These are phyloP conservation scores for Debaryomycetaceae sp. DNA, from an alignment of 1,139 yeast species.

Conservation along the genomic window DNA sequence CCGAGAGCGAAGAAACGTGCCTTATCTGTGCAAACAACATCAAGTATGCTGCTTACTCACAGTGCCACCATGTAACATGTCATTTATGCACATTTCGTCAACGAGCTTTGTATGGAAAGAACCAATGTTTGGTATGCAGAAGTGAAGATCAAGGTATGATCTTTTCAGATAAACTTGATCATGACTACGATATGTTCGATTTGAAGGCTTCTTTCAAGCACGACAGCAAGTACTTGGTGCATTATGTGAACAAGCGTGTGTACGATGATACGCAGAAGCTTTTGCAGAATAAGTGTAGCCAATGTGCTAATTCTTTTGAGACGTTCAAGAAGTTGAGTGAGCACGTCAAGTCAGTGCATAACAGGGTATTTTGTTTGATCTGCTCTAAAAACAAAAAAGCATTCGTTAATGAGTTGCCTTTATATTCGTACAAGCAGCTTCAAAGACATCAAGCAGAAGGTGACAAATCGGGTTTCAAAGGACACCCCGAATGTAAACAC, in stretches of 20 bases:
- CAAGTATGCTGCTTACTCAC: conserved; percentile 61
- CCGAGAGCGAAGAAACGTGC: conserved; percentile 47
- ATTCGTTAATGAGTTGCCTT: conserved; percentile 66
- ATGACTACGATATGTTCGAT: conserved; percentile 36
- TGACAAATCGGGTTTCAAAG: conserved; percentile 67
- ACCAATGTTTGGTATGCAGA: conserved; percentile 78
- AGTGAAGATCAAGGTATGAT: conserved; percentile 60
- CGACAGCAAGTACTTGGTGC: conserved; percentile 46
- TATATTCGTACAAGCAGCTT: conserved; percentile 61
- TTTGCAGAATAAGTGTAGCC: conserved; percentile 57
- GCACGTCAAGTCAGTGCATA: conserved; percentile 65
- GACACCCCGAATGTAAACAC: conserved; percentile 88
- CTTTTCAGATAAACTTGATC: conserved; percentile 45
- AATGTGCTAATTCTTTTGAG: conserved; percentile 39
- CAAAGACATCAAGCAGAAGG: conserved; percentile 71
- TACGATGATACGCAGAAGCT: conserved; percentile 46
- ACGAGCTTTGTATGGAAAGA: conserved; percentile 73
- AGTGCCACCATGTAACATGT: conserved; percentile 85
- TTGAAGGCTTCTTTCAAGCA: conserved; percentile 25
- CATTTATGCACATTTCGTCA: conserved; percentile 80
- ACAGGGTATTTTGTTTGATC: conserved; percentile 63
- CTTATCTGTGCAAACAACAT: conserved; percentile 81
- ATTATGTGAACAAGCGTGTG: conserved; percentile 47
- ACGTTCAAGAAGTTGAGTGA: conserved; percentile 57
- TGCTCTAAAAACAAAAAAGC: conserved; percentile 76